phyloP scores from a whole-genome alignment of 495 filamentous ascomycete species.

The Penicillium pulvis region DNA sequence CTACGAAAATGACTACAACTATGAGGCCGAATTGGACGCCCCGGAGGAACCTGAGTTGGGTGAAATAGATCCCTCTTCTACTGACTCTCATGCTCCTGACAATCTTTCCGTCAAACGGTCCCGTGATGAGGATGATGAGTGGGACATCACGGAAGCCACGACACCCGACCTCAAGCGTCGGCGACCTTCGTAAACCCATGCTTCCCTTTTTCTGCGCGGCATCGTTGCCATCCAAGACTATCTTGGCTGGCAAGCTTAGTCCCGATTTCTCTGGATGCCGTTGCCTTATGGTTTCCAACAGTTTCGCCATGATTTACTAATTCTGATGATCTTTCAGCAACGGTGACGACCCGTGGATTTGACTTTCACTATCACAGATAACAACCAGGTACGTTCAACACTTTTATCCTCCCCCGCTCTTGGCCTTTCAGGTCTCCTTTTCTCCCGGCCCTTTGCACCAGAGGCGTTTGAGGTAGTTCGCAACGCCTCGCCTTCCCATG shows the following conservation, averaged over 20 bases:
- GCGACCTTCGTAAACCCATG: constrained; percentile 27
- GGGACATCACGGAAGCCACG: constrained; percentile 25
- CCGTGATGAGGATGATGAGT: constrained; percentile 37
- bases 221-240: neutral
- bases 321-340: constrained; percentile 17
- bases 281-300: neutral
- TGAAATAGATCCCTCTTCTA: constrained; percentile 21
- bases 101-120: constrained; percentile 31
- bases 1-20: constrained; percentile 25
- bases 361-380: neutral
- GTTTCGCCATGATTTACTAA: constrained; percentile 15
- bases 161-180: constrained; percentile 32
- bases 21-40: constrained; percentile 22
- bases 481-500: constrained; percentile 1
- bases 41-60: constrained; percentile 25
- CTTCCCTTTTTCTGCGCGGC: neutral
- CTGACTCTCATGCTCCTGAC: constrained; percentile 23
- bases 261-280: constrained; percentile 8
- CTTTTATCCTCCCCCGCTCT: constrained; percentile 5
- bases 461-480: neutral
- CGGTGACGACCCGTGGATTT: constrained; percentile 7
- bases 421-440: constrained; percentile 1
- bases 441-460: neutral
- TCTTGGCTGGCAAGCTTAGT: neutral
- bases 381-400: constrained; percentile 25